Conservation (phyloP, 306 rosid species). For the Malus sieversii region DNA sequence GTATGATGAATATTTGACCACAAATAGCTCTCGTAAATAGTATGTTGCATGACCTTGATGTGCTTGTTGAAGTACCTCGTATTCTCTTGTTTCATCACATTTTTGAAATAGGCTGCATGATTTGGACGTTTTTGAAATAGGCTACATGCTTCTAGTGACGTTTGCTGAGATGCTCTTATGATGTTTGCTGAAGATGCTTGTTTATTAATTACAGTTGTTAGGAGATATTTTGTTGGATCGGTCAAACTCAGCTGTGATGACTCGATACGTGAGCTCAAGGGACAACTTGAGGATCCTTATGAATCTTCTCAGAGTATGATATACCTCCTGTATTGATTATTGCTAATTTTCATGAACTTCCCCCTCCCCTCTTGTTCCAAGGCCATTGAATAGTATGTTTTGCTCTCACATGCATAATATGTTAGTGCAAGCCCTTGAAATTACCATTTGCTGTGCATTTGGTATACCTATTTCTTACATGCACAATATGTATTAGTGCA, state of each 20-base stretch:
- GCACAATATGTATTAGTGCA: background rate
- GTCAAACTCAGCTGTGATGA: constrained; percentile 92
- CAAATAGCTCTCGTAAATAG: background rate
- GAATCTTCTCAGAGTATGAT: constrained; percentile 90
- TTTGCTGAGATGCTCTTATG: constrained; percentile 14
- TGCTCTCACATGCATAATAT: background rate
- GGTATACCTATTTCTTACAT: background rate
- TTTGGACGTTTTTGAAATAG: background rate
- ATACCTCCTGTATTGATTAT: constrained; percentile 13
- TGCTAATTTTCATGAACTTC: background rate
- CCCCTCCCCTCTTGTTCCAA: background rate
- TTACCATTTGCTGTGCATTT: background rate
- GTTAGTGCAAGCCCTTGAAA: background rate
- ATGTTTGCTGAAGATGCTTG: constrained; percentile 18
- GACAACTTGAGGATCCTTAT: constrained; percentile 94
- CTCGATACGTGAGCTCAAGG: constrained; percentile 94
- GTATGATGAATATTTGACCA: constrained; percentile 30
- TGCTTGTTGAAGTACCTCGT: background rate
- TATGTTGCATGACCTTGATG: background rate
- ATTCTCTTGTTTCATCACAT: background rate
- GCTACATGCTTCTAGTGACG: background rate
- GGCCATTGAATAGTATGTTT: background rate
- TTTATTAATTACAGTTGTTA: constrained; percentile 61
- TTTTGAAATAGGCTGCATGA: background rate
- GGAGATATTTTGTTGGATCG: constrained; percentile 95